Evolutionary conservation across 345 rosid species (phyloP).

Genomic region (Litchi chinensis): DNA sequence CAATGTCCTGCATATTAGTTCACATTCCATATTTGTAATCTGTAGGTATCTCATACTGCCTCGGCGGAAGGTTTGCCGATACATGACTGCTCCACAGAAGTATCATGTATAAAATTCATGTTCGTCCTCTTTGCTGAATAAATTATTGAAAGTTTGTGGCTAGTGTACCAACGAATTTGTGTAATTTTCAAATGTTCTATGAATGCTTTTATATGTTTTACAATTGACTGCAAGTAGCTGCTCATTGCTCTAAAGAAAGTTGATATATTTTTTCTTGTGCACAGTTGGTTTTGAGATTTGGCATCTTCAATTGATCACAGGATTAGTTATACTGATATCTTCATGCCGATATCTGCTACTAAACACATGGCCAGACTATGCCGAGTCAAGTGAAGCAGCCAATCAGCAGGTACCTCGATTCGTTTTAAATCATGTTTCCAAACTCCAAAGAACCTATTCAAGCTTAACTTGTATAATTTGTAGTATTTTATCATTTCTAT

Average conservation of each 20-base stretch:
- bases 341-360: conserved; percentile 69
- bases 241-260: conserved; percentile 4
- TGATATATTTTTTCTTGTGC: conserved; percentile 26
- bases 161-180: not conserved
- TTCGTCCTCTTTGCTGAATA: conserved; percentile 18
- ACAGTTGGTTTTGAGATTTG: conserved; percentile 84
- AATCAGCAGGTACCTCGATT: conserved; percentile 61
- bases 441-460: not conserved
- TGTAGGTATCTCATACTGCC: conserved; percentile 80
- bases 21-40: conserved; percentile 24
- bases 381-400: conserved; percentile 84
- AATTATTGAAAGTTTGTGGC: not conserved
- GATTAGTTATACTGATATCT: conserved; percentile 66
- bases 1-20: conserved; percentile 2
- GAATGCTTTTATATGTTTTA: not conserved
- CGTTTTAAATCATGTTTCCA: not conserved
- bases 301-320: conserved; percentile 77
- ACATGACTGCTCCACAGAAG: conserved; percentile 61
- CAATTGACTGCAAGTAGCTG: not conserved
- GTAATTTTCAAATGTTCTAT: not conserved
- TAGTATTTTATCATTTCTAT: conserved; percentile 2
- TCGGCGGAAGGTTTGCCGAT: conserved; percentile 69
- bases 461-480: not conserved
- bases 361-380: conserved; percentile 76
- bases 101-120: conserved; percentile 54